phyloP scores from a whole-genome alignment of 2,329 filamentous ascomycete genomes.

The Fusarium xylarioides region DNA sequence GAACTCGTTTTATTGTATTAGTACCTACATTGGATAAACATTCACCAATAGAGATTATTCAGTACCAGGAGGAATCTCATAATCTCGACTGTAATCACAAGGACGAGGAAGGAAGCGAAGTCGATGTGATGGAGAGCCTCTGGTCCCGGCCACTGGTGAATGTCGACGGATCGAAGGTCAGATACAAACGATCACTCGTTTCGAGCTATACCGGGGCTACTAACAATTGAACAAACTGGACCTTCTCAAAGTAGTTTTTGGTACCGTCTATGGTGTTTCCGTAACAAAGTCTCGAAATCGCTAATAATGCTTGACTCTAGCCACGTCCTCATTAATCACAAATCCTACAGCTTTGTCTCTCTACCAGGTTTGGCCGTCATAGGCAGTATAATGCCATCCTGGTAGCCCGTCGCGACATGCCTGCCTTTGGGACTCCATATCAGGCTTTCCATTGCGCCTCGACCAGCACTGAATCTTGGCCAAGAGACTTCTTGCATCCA shows the following conservation, averaged over 20 bases:
- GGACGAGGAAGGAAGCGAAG: not conserved
- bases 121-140: not conserved
- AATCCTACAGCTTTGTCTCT: constrained; percentile 13
- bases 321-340: not conserved
- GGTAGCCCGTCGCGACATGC: constrained; percentile 64
- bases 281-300: not conserved
- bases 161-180: not conserved
- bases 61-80: not conserved
- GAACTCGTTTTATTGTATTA: not conserved
- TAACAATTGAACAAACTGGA: not conserved
- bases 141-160: not conserved
- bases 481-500: constrained; percentile 64
- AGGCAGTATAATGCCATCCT: constrained; percentile 58
- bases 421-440: constrained; percentile 63
- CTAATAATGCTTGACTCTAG: not conserved
- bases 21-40: not conserved
- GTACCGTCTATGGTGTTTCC: not conserved
- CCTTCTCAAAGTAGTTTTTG: not conserved
- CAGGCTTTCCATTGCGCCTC: constrained; percentile 58
- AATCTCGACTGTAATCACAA: not conserved
- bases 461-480: constrained; percentile 57
- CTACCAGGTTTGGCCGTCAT: not conserved
- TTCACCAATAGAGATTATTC: not conserved
- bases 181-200: not conserved
- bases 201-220: not conserved